These are phyloP conservation scores for Sungouiozyma ichnusensis DNA, from an alignment of 805 yeast genomes.

Conservation along the genomic window DNA sequence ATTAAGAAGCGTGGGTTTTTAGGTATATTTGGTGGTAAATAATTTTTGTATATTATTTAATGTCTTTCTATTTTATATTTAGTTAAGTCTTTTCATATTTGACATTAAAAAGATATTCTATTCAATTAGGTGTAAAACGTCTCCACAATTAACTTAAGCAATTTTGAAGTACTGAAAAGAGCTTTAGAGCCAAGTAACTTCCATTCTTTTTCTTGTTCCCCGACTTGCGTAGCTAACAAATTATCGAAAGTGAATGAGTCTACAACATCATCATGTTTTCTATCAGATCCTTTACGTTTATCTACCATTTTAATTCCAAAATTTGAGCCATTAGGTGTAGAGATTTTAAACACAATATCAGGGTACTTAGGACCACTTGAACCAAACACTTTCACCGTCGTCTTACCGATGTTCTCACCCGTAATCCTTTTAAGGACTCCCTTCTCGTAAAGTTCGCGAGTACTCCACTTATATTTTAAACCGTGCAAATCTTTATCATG, in stretches of 20 bases:
- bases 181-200: slow-evolving; percentile 59
- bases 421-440: slow-evolving; percentile 52
- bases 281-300: slow-evolving; percentile 22
- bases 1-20: slow-evolving; percentile 57
- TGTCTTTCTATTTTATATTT: neutral
- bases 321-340: slow-evolving; percentile 63
- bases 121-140: slow-evolving; percentile 37
- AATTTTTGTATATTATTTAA: neutral
- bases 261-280: slow-evolving; percentile 21
- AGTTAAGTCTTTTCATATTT: too few species aligned
- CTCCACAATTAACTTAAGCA: slow-evolving; percentile 59
- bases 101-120: neutral
- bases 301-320: slow-evolving; percentile 51
- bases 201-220: slow-evolving; percentile 41
- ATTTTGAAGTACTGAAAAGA: slow-evolving; percentile 53
- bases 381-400: slow-evolving; percentile 30
- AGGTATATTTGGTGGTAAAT: slow-evolving; percentile 55
- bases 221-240: slow-evolving; percentile 63
- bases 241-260: slow-evolving; percentile 58
- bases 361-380: slow-evolving; percentile 43
- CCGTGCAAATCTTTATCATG: slow-evolving; percentile 22
- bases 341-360: slow-evolving; percentile 61
- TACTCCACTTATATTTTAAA: slow-evolving; percentile 64
- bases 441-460: slow-evolving; percentile 63
- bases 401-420: slow-evolving; percentile 37